Evolutionary conservation across 768 basidiomycete species (phyloP), one percentile per base, ranked within the genome.

Genomic region (Termitomyces sp.): DNA sequence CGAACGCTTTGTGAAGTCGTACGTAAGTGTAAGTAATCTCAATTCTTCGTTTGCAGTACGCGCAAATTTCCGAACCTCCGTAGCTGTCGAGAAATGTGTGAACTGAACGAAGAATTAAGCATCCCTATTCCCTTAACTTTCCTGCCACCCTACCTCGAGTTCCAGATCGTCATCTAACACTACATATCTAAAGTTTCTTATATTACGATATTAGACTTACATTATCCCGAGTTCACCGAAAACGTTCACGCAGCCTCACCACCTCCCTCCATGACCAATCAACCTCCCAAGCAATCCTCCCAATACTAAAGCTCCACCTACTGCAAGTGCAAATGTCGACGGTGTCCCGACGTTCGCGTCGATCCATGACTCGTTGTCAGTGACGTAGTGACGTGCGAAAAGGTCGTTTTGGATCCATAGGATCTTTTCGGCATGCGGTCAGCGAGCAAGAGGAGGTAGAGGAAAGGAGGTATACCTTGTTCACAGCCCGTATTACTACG

Each of bases 391-490:
- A 37, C 67, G 63, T 31, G 67, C 65, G 36, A 68, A 68, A 10
- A 68, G 67, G 25, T 68, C 66, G 38, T 81, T 82, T 67, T 82
- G 81, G 29, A 81, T 78, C 81, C 80, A 81, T n/a, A 81, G 65
- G 20, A 81, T 69, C 79, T 81, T 37, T 37, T 42, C 46, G 25
- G 45, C 40, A 20, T 11, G 3, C 11, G 20, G 6, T 10, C 20
- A 38, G 36, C 17, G 8, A 58, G 32, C 10, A 17, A 47, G 29
- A 20, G 1, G 0, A 40, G n/a, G 31, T 14, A 5, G 43, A 37
- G 3, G 10, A 48, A 12, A 20, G 14, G 8, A 48, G 42, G 56
- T 71, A 20, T 56, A 79, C 80, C 75, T 83, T 83, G 64, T 78
- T 81, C 11, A 77, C 68, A 12, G 80, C 79, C 17, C 75, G 67